These are phyloP conservation scores for Cryptococcus maquisensis DNA, from an alignment of 1,284 basidiomycete species.

Conservation along the genomic window DNA sequence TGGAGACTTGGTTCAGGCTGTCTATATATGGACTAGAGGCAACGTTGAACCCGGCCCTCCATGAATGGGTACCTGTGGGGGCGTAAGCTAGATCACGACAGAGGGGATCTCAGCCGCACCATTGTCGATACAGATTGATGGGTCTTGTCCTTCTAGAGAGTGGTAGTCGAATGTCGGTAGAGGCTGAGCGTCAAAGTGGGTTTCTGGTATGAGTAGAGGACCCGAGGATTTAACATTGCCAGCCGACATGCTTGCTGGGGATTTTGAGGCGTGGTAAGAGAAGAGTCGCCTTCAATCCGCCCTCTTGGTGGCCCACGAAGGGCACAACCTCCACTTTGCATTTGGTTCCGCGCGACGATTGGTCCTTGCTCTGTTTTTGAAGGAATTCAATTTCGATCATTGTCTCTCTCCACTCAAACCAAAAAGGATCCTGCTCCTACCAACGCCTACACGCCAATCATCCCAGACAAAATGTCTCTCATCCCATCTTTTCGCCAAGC, in stretches of 20 bases:
- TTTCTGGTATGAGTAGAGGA: conserved; percentile 23
- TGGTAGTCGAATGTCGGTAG: conserved; percentile 34
- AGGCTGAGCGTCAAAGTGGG: conserved; percentile 17
- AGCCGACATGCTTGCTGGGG: too few species aligned
- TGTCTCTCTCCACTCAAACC: too few species aligned
- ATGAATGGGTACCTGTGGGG: conserved; percentile 61
- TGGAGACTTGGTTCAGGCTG: conserved; percentile 69
- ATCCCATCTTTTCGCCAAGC: background rate
- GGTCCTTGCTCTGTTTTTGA: too few species aligned
- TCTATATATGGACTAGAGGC: conserved; percentile 54
- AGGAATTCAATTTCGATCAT: too few species aligned
- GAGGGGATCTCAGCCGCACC: conserved; percentile 46
- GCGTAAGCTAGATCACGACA: background rate
- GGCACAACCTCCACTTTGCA: too few species aligned
- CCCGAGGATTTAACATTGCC: too few species aligned
- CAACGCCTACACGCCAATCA: too few species aligned
- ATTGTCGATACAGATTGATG: conserved; percentile 80
- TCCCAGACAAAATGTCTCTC: background rate
- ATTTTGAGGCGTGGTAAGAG: too few species aligned
- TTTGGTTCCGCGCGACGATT: too few species aligned
- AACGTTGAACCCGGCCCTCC: conserved; percentile 80
- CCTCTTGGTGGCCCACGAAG: too few species aligned
- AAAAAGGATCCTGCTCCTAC: too few species aligned
- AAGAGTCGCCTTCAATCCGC: too few species aligned
- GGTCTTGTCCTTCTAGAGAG: conserved; percentile 27